Evolutionary conservation across 345 rosid genomes (phyloP).

Genomic region (Citrus sp.): DNA sequence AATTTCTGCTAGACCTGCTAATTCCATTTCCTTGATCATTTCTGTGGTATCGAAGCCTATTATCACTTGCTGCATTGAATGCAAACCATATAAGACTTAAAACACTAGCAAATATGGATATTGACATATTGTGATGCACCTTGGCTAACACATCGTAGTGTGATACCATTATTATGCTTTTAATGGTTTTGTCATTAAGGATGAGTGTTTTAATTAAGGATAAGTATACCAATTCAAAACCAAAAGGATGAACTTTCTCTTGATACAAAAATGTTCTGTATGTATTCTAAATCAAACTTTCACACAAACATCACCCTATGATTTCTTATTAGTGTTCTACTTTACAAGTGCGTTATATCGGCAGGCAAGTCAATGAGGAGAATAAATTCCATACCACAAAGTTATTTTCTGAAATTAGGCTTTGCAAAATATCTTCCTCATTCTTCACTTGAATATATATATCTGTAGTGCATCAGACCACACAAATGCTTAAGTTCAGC

Average conservation of each 20-base stretch:
- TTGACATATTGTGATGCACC: background rate
- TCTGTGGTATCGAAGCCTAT: constrained; percentile 80
- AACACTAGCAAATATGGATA: constrained; percentile 6
- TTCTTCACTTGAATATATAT: constrained; percentile 78
- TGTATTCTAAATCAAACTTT: background rate
- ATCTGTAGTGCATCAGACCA: constrained; percentile 46
- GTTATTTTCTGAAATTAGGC: constrained; percentile 59
- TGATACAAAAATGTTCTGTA: background rate
- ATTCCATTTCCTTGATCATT: constrained; percentile 73
- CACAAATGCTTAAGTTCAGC: constrained; percentile 11
- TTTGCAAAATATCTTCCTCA: constrained; percentile 75
- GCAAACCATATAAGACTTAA: constrained; percentile 10
- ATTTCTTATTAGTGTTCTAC: background rate
- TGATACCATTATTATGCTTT: background rate
- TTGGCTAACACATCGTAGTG: background rate
- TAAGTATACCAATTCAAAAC: background rate
- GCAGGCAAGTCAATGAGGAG: background rate
- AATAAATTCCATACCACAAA: constrained; percentile 63
- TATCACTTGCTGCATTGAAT: constrained; percentile 74
- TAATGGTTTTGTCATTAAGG: background rate
- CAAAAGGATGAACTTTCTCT: background rate
- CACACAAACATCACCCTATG: background rate
- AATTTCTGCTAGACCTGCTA: constrained; percentile 60
- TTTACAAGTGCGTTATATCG: background rate
- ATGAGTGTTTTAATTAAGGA: background rate